A percentile compares a stretch with the other conserved stretches of the same genome.
phyloP scores from a whole-genome alignment of 148 eudicot genomes.

The Salicornia ramosissima region DNA sequence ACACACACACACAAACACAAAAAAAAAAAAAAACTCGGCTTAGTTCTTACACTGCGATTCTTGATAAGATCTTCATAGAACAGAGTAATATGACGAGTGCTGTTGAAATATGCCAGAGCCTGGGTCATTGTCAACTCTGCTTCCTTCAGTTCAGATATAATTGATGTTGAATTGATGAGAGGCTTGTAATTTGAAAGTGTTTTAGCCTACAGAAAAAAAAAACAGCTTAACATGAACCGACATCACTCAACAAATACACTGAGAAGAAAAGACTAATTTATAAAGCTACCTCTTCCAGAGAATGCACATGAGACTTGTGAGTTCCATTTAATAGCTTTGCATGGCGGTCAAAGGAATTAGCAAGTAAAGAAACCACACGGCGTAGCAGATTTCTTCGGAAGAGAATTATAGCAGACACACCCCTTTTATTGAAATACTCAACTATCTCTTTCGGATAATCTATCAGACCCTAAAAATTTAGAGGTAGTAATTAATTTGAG shows the following conservation, averaged over 20 bases:
- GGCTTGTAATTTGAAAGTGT: conserved; percentile 79
- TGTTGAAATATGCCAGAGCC: conserved; percentile 56
- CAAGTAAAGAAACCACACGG: conserved; percentile 82
- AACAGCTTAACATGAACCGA: neutral
- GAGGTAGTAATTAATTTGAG: neutral
- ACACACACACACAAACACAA: too few relatives aligned
- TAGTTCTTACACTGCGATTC: conserved; percentile 55
- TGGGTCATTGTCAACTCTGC: conserved; percentile 46
- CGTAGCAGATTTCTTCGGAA: conserved; percentile 82
- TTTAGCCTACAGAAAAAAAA: conserved; percentile 55
- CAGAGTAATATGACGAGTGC: conserved; percentile 66
- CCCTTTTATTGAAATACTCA: conserved; percentile 63
- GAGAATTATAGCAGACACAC: conserved; percentile 71
- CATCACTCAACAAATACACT: neutral
- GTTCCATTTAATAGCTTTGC: conserved; percentile 80
- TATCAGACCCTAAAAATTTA: conserved; percentile 59
- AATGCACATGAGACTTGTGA: conserved; percentile 93
- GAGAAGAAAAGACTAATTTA: conserved; percentile 7
- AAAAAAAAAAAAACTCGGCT: neutral
- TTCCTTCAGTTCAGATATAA: conserved; percentile 49
- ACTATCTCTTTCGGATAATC: conserved; percentile 60
- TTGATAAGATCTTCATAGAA: conserved; percentile 82
- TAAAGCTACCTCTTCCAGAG: conserved; percentile 58
- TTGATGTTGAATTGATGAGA: conserved; percentile 49
- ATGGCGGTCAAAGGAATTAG: conserved; percentile 69